These are phyloP conservation scores for Neonothopanus nambi DNA, from an alignment of 1,284 basidiomycete species.

Conservation along the genomic window DNA sequence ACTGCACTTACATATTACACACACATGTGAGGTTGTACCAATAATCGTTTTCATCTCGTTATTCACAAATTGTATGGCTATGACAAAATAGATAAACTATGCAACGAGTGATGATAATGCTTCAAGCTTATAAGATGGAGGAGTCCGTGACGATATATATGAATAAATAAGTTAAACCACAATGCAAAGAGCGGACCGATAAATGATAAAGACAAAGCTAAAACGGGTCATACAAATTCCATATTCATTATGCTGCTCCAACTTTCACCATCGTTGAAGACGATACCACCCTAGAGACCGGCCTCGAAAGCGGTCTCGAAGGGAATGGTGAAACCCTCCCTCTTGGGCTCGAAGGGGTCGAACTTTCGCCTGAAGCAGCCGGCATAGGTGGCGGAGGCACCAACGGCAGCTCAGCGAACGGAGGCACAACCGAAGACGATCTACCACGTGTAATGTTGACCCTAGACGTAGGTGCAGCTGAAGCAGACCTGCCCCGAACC, in stretches of 20 bases:
- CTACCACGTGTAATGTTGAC: neutral
- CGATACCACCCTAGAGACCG: neutral
- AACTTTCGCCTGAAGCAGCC: neutral
- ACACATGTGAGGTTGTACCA: neutral
- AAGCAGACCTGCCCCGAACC: neutral
- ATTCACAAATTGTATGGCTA: no score
- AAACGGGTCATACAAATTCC: neutral
- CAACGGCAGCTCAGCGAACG: neutral
- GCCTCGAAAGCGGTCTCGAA: slow-evolving; percentile 9
- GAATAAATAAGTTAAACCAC: no score
- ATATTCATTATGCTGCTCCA: neutral
- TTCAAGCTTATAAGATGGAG: no score
- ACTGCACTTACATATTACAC: neutral
- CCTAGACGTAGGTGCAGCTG: neutral
- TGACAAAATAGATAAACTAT: no score
- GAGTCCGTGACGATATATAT: no score
- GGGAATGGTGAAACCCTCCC: slow-evolving; percentile 14
- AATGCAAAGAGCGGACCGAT: no score
- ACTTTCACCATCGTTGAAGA: neutral
- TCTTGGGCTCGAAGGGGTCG: slow-evolving; percentile 4
- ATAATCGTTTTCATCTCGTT: neutral
- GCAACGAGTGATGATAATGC: no score
- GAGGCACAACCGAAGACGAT: neutral
- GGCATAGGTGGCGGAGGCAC: slow-evolving; percentile 11
- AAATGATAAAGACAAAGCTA: neutral